These are phyloP conservation scores for Hymenoscyphus fructigenus DNA, from an alignment of 2,329 filamentous ascomycete genomes.

Conservation along the genomic window DNA sequence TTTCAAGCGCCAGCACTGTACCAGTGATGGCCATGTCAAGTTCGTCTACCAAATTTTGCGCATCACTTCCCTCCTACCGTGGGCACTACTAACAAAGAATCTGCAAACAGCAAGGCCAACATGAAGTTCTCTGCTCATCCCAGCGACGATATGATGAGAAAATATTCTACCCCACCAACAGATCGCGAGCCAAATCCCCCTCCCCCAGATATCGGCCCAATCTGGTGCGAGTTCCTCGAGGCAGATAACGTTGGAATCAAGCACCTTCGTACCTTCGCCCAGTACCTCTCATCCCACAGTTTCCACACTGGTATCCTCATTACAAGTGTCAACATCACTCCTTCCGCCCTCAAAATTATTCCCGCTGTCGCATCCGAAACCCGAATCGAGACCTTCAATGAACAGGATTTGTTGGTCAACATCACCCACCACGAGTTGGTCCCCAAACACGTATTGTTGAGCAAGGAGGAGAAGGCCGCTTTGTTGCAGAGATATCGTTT, in stretches of 20 bases:
- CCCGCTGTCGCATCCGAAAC: slow-evolving; percentile 72
- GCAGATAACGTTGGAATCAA: slow-evolving; percentile 83
- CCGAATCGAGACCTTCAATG: slow-evolving; percentile 90
- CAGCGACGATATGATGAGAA: slow-evolving; percentile 77
- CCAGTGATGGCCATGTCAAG: slow-evolving; percentile 73
- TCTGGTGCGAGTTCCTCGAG: slow-evolving; percentile 90
- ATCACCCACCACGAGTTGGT: slow-evolving; percentile 98
- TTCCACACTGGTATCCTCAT: slow-evolving; percentile 92
- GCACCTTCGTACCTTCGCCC: slow-evolving; percentile 87
- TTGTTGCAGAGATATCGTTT: slow-evolving; percentile 86
- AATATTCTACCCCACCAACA: slow-evolving; percentile 74
- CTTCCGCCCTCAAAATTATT: slow-evolving; percentile 84
- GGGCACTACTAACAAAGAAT: slow-evolving; percentile 9
- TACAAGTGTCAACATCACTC: slow-evolving; percentile 76
- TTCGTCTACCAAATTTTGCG: slow-evolving; percentile 46
- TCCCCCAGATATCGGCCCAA: slow-evolving; percentile 73
- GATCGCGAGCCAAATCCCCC: slow-evolving; percentile 66
- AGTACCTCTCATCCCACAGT: slow-evolving; percentile 74
- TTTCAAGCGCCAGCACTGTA: slow-evolving; percentile 72
- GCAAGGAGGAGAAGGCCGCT: slow-evolving; percentile 82
- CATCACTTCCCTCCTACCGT: not conserved
- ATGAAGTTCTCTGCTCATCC: slow-evolving; percentile 89
- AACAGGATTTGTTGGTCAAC: slow-evolving; percentile 94
- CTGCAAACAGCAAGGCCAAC: slow-evolving; percentile 63
- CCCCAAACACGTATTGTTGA: slow-evolving; percentile 87